Evolutionary conservation across 2,329 filamentous ascomycete genomes (phyloP).

Genomic region (Tolypocladium sp.): DNA sequence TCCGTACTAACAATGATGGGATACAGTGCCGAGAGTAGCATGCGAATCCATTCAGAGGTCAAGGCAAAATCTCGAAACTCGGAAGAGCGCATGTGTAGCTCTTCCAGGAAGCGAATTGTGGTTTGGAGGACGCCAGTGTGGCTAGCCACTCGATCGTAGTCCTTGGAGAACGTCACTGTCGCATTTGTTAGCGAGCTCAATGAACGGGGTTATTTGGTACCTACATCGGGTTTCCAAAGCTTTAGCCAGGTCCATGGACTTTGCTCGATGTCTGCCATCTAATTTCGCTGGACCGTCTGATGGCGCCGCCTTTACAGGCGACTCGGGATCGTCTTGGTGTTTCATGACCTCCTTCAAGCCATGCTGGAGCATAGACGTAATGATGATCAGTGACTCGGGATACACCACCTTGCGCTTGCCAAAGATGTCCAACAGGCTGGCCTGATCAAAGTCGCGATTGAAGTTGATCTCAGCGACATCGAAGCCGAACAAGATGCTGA

Average conservation of each 20-base stretch:
- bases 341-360: slow-evolving; percentile 65
- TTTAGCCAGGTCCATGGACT: slow-evolving; percentile 58
- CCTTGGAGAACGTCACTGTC: slow-evolving; percentile 19
- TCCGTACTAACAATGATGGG: slow-evolving; percentile 84
- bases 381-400: slow-evolving; percentile 69
- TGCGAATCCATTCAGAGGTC: slow-evolving; percentile 70
- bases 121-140: slow-evolving; percentile 63
- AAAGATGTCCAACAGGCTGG: slow-evolving; percentile 67
- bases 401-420: slow-evolving; percentile 59
- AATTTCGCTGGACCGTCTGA: slow-evolving; percentile 3
- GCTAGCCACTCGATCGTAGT: slow-evolving; percentile 34
- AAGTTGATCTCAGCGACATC: slow-evolving; percentile 71
- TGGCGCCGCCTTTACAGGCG: slow-evolving; percentile 26
- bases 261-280: slow-evolving; percentile 31
- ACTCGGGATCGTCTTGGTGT: slow-evolving; percentile 51
- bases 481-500: slow-evolving; percentile 78
- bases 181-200: slow-evolving; percentile 6
- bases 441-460: slow-evolving; percentile 64
- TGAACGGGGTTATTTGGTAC: slow-evolving; percentile 12
- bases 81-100: slow-evolving; percentile 66
- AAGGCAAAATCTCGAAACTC: slow-evolving; percentile 77
- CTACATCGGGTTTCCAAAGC: slow-evolving; percentile 47
- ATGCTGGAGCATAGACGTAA: slow-evolving; percentile 79
- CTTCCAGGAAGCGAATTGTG: slow-evolving; percentile 68
- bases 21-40: slow-evolving; percentile 72